Base-by-base conservation (phyloP, 768 basidiomycete species). In the Naematelia aurantialba region DNA sequence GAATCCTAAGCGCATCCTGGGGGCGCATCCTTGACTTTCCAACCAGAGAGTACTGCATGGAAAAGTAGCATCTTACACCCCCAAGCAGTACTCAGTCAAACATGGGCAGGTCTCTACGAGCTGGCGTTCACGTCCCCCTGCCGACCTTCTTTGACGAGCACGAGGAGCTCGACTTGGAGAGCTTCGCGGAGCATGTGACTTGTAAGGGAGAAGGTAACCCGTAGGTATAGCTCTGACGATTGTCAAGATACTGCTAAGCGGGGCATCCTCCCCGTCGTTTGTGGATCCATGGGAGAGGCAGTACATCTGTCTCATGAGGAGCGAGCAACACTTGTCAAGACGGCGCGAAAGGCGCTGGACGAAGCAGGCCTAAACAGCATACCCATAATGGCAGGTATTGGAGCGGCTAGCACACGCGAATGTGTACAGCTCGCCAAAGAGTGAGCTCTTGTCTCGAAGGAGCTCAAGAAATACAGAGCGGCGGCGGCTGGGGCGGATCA, bases 401-500 rank as follows among this genome's bases (percentile, higher is more conserved):
- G 89, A 2, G 84, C 84, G 12, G 85, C 84, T 29, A 88, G 87
- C 77, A 90, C 89, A 5, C 82, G 87, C 52, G 89, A 90, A 74
- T 89, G 89, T 25, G 79, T 92, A 45, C 81, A 85, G 58, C 79
- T 91, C 26, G 83, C 83, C 57, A 81, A 82, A 26, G 85, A 34
- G 52, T 30, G 27, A 34, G 52, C 2, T 5, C 48, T 50, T 5
- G 8, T 19, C n/a, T 50, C 22, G 5, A 50, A 4, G 45, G 45
- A 4, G 45, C 22, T 22, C 48, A 17, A 27, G 27, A 14, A 14
- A 25, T 5, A n/a, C 26, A 85, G 88, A 72, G 90, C 89, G 12
- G 89, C 88, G 12, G 81, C 79, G n/a, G 87, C 87, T 21, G 91
- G 91, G 19, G 91, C 91, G 2, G 89, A 92, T 76, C 88, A 84